Evolutionary conservation across 179 eudicot species (phyloP).

Genomic region (Silene coronaria): DNA sequence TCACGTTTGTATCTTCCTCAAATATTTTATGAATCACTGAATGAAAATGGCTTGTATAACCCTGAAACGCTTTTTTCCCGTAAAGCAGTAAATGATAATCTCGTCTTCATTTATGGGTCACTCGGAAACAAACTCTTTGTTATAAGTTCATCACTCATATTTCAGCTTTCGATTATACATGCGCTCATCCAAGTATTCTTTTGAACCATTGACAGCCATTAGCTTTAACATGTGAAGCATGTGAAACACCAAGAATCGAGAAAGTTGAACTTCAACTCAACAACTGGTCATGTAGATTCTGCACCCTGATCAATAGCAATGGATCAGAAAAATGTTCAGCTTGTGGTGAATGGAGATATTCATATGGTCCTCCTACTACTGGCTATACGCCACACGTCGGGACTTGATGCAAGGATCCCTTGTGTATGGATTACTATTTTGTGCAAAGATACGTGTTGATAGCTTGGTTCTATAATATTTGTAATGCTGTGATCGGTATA

Average conservation of each 20-base stretch:
- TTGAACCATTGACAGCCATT: conserved; percentile 42
- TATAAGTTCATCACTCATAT: too few species aligned
- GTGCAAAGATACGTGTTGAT: background rate
- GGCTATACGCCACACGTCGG: conserved; percentile 40
- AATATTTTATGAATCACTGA: background rate
- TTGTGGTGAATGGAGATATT: conserved; percentile 86
- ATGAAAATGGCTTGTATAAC: too few species aligned
- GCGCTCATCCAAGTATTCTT: background rate
- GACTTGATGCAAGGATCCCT: conserved; percentile 29
- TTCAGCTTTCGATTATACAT: background rate
- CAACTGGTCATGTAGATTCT: conserved; percentile 71
- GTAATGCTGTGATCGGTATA: background rate
- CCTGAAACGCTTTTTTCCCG: too few species aligned
- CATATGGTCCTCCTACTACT: conserved; percentile 58
- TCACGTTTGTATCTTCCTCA: background rate
- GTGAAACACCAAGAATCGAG: conserved; percentile 40
- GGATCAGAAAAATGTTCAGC: conserved; percentile 52
- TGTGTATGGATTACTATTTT: background rate
- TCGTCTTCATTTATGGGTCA: too few species aligned
- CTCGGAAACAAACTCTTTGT: too few species aligned
- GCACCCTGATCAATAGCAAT: conserved; percentile 53
- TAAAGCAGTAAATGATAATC: too few species aligned
- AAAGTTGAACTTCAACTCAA: conserved; percentile 22
- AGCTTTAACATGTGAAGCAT: conserved; percentile 64
- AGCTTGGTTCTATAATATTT: too few species aligned